Percentiles rank a stretch among this genome's conserved stretches.
Evolutionary conservation across 2,329 filamentous ascomycete species (phyloP).

Genomic region (Didymella exigua): DNA sequence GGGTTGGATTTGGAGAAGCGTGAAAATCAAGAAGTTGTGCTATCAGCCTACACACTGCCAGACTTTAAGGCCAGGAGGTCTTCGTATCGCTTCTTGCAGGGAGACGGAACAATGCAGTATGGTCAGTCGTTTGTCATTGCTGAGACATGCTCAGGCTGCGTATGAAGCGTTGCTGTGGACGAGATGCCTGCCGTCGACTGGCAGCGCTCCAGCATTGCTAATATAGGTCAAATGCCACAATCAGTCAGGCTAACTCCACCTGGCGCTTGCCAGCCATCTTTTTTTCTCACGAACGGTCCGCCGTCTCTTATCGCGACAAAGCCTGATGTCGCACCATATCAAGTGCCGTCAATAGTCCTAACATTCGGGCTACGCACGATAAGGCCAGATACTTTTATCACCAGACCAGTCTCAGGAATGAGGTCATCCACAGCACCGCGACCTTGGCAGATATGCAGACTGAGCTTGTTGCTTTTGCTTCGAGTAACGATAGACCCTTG

Average conservation of each 20-base stretch:
- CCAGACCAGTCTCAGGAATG: background rate
- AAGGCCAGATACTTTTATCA: background rate
- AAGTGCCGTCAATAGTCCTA: background rate
- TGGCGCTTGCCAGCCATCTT: conserved; percentile 2
- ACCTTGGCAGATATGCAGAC: conserved; percentile 10
- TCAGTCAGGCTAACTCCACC: background rate
- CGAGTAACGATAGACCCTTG: conserved; percentile 1
- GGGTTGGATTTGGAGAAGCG: background rate
- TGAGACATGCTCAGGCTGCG: too few species aligned
- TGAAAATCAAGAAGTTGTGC: too few species aligned
- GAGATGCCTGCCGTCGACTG: background rate
- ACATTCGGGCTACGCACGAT: background rate
- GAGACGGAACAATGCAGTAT: background rate
- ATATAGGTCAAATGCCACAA: background rate
- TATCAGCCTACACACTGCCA: background rate
- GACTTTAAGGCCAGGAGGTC: background rate
- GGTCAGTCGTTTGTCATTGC: too few species aligned
- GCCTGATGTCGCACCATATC: conserved; percentile 7
- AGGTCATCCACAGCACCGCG: background rate
- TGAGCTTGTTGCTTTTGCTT: conserved; percentile 9
- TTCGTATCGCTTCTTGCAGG: background rate
- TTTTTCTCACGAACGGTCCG: background rate
- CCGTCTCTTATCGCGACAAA: background rate
- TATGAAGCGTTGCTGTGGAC: background rate
- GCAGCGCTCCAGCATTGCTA: background rate